phyloP scores from a whole-genome alignment of 1,139 yeast genomes.

The Suhomyces bribrorum region DNA sequence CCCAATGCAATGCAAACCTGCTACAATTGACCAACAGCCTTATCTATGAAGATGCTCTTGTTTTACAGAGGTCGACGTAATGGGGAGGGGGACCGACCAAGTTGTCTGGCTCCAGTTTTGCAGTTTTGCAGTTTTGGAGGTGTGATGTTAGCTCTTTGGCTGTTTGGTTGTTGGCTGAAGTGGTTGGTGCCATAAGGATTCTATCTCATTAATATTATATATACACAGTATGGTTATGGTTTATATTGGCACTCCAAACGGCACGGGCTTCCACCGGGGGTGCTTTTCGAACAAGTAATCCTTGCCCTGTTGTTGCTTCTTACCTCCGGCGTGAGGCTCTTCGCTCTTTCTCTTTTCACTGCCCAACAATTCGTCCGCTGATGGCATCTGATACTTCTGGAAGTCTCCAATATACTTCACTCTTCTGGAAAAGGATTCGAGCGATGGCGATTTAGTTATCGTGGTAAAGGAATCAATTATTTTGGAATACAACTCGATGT shows the following conservation, averaged over 20 bases:
- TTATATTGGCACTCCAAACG: slow-evolving; percentile 41
- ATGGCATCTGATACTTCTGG: slow-evolving; percentile 21
- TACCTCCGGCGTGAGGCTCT: slow-evolving; percentile 10
- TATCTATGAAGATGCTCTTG: no score
- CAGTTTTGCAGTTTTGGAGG: no score
- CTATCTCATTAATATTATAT: no score
- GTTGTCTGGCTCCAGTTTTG: no score
- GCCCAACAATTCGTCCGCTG: slow-evolving; percentile 27
- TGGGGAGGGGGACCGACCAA: no score
- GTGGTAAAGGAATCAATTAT: slow-evolving; percentile 2
- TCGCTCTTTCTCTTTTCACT: slow-evolving; percentile 5
- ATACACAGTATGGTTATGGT: no score
- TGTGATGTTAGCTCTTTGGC: no score
- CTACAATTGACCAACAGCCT: no score
- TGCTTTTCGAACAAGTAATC: slow-evolving; percentile 27
- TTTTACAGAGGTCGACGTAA: no score
- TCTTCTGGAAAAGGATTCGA: slow-evolving; percentile 9
- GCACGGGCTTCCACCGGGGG: slow-evolving; percentile 44
- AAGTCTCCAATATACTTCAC: slow-evolving; percentile 12
- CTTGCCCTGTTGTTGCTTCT: slow-evolving; percentile 11
- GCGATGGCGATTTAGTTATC: not conserved
- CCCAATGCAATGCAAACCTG: no score
- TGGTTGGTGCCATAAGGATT: no score
- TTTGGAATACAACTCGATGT: slow-evolving; percentile 6
- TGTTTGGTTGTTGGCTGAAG: no score